These are phyloP conservation scores for Pisolithus marmoratus DNA, from an alignment of 768 basidiomycete genomes.

Conservation along the genomic window DNA sequence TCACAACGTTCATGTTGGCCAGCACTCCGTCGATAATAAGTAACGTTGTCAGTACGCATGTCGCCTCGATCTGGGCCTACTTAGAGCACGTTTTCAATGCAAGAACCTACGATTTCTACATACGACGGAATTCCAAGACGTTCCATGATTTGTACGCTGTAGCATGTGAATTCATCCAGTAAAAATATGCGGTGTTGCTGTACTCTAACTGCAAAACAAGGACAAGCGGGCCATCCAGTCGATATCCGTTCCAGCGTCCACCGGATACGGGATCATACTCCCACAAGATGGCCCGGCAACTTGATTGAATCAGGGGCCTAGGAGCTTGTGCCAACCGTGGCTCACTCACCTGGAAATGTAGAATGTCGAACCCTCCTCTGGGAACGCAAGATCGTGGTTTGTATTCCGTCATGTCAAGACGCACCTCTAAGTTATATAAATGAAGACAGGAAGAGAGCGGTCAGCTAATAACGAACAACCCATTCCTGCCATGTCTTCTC, in stretches of 20 bases:
- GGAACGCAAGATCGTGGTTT: too few species aligned
- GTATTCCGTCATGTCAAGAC: neutral
- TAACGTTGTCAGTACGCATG: too few species aligned
- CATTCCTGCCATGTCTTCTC: slow-evolving; percentile 16
- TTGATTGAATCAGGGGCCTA: neutral
- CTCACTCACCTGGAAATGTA: neutral
- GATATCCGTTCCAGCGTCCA: neutral
- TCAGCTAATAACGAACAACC: slow-evolving; percentile 8
- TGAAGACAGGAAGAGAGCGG: neutral
- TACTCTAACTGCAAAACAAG: neutral
- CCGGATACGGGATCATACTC: neutral
- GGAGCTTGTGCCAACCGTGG: slow-evolving; percentile 1
- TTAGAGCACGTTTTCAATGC: too few species aligned
- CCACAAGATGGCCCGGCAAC: neutral
- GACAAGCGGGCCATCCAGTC: neutral
- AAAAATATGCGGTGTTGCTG: neutral
- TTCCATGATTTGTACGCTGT: too few species aligned
- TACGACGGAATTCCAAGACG: too few species aligned
- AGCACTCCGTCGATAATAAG: too few species aligned
- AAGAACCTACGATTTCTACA: too few species aligned
- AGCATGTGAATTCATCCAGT: neutral
- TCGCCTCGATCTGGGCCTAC: too few species aligned
- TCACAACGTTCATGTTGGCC: too few species aligned
- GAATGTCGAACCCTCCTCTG: neutral
- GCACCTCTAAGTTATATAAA: neutral